Percentiles rank a stretch among this genome's conserved stretches.
Conservation (phyloP, 371 early-diverging fungal species). For the Mortierella sp. region DNA sequence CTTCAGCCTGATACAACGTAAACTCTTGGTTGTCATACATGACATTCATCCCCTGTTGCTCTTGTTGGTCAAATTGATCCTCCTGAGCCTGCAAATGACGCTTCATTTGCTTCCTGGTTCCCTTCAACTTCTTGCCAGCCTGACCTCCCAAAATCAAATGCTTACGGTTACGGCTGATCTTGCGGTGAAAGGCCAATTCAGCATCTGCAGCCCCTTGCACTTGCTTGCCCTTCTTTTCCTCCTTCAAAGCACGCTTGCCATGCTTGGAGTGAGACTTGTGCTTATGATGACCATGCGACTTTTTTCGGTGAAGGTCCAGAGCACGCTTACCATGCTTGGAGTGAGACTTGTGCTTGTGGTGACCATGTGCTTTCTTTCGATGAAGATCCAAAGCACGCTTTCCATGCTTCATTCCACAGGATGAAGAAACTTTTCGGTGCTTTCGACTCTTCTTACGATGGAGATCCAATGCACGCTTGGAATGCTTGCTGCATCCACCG, state of each 20-base stretch:
- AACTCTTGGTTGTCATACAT: constrained; percentile 2
- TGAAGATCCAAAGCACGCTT: constrained; percentile 15
- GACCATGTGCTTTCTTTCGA: neutral
- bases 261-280: neutral
- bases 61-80: no score
- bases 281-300: neutral
- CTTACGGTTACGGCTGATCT: constrained; percentile 37
- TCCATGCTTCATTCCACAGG: neutral
- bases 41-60: neutral
- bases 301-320: constrained; percentile 1
- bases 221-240: constrained; percentile 1
- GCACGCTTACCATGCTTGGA: constrained; percentile 22
- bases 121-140: constrained; percentile 7
- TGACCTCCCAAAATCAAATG: constrained; percentile 11
- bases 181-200: constrained; percentile 36
- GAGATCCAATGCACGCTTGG: constrained; percentile 14
- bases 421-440: neutral
- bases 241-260: constrained; percentile 12
- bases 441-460: constrained; percentile 11
- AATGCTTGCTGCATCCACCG: neutral
- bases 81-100: no score
- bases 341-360: neutral
- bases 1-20: neutral
- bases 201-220: constrained; percentile 6
- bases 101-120: neutral